A percentile compares a stretch with the other conserved stretches of the same genome.
phyloP scores from a whole-genome alignment of 1,139 yeast genomes.

The Geotrichum carabidarum region DNA sequence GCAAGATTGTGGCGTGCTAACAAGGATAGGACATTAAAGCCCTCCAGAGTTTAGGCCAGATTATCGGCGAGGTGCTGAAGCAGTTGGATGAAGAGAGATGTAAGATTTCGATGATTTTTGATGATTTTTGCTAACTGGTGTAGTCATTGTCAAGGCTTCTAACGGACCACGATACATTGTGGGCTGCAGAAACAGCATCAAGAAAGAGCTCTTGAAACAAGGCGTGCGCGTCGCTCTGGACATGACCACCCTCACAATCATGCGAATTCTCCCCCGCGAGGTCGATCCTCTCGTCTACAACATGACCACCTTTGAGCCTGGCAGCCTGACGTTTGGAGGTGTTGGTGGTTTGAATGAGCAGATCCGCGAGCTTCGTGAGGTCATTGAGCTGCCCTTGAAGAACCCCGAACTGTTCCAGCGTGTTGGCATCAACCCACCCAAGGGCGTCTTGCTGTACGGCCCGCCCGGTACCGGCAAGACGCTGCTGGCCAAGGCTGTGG shows the following conservation, averaged over 20 bases:
- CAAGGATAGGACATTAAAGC: conserved; percentile 71
- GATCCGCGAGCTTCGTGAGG: conserved; percentile 93
- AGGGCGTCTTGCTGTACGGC: conserved; percentile 93
- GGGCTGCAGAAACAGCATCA: conserved; percentile 92
- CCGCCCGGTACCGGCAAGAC: conserved; percentile 99
- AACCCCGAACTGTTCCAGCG: conserved; percentile 94
- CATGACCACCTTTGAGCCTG: conserved; percentile 97
- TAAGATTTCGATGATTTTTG: conserved; percentile 15
- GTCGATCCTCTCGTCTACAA: conserved; percentile 97
- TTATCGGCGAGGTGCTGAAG: conserved; percentile 94
- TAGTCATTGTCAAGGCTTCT: conserved; percentile 85
- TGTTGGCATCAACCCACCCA: conserved; percentile 97
- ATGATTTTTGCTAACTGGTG: not conserved
- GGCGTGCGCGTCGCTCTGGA: conserved; percentile 96
- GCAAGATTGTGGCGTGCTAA: not conserved
- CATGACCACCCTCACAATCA: conserved; percentile 95
- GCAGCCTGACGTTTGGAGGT: conserved; percentile 88
- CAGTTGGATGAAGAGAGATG: conserved; percentile 90
- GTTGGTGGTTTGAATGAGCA: conserved; percentile 97
- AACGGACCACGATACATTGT: conserved; percentile 97
- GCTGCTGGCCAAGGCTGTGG: conserved; percentile 92
- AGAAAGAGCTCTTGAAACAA: conserved; percentile 74
- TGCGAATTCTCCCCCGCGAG: conserved; percentile 96
- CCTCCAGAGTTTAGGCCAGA: conserved; percentile 93
- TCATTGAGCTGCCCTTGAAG: conserved; percentile 92